phyloP scores from a whole-genome alignment of 2,329 filamentous ascomycete genomes.

The Pseudogymnoascus verrucosus region DNA sequence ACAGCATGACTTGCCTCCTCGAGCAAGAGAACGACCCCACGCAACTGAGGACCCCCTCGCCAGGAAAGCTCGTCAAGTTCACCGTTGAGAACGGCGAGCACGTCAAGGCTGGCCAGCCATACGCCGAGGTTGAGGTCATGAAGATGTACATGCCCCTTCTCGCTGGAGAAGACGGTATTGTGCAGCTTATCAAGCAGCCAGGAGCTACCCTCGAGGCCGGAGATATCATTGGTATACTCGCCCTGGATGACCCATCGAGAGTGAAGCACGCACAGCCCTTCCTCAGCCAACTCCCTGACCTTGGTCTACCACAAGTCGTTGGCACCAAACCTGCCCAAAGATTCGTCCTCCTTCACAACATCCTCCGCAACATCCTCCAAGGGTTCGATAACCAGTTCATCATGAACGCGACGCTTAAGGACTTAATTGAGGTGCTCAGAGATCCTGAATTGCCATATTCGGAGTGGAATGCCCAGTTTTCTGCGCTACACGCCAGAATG shows the following conservation, averaged over 20 bases:
- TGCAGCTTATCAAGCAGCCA: constrained; percentile 98
- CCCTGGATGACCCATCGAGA: constrained; percentile 87
- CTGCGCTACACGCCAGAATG: constrained; percentile 94
- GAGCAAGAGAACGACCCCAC: constrained; percentile 99
- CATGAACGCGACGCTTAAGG: constrained; percentile 79
- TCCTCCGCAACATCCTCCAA: constrained; percentile 77
- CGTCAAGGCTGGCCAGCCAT: constrained; percentile 83
- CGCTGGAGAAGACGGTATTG: constrained; percentile 87
- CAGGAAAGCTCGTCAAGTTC: constrained; percentile 97
- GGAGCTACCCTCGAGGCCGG: constrained; percentile 96
- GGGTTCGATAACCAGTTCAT: constrained; percentile 98
- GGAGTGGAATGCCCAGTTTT: constrained; percentile 93
- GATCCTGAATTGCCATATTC: constrained; percentile 88
- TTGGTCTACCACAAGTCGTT: constrained; percentile 78
- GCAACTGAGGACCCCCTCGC: constrained; percentile 87
- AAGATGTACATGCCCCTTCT: constrained; percentile 99
- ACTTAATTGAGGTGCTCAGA: constrained; percentile 82
- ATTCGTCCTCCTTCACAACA: constrained; percentile 68
- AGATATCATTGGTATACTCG: constrained; percentile 95
- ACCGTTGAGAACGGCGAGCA: constrained; percentile 92
- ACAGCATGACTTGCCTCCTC: constrained; percentile 94
- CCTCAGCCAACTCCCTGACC: constrained; percentile 78
- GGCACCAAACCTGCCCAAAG: constrained; percentile 88
- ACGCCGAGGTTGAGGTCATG: constrained; percentile 98
- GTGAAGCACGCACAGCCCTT: constrained; percentile 96